Conservation (phyloP, 2,329 filamentous ascomycete genomes). For the Phaeomoniella chlamydospora region DNA sequence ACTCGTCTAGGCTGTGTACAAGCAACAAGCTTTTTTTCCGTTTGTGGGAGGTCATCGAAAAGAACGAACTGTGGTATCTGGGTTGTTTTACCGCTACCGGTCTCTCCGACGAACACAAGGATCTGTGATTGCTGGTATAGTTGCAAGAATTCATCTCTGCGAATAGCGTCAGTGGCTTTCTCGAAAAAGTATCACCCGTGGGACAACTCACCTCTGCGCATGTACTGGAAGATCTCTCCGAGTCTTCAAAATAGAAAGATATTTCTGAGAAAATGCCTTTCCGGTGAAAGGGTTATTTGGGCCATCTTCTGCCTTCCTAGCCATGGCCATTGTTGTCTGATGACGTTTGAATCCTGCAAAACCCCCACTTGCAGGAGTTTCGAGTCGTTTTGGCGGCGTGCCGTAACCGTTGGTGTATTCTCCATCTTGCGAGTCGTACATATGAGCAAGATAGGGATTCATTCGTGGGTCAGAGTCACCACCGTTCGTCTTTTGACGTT, state of each 20-base stretch:
- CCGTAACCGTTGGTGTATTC: constrained; percentile 17
- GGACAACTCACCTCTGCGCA: constrained; percentile 55
- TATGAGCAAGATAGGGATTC: constrained; percentile 89
- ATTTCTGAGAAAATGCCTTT: constrained; percentile 60
- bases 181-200: constrained; percentile 6
- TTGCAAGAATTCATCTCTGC: constrained; percentile 76
- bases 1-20: constrained; percentile 97
- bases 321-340: constrained; percentile 63
- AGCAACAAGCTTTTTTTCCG: constrained; percentile 75
- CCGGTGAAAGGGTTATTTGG: constrained; percentile 78
- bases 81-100: constrained; percentile 97
- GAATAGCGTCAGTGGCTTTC: constrained; percentile 2
- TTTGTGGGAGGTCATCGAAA: constrained; percentile 86
- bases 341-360: constrained; percentile 61
- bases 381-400: constrained; percentile 18
- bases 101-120: constrained; percentile 96
- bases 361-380: constrained; percentile 26
- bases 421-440: constrained; percentile 49
- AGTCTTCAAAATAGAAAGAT: constrained; percentile 77
- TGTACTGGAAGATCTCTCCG: constrained; percentile 81
- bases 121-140: constrained; percentile 92
- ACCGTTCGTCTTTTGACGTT: constrained; percentile 37
- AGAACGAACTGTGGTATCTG: constrained; percentile 98
- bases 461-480: constrained; percentile 36
- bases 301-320: constrained; percentile 60